phyloP scores from a whole-genome alignment of 441 rosid species.

The Pelargonium cotyledonis region DNA sequence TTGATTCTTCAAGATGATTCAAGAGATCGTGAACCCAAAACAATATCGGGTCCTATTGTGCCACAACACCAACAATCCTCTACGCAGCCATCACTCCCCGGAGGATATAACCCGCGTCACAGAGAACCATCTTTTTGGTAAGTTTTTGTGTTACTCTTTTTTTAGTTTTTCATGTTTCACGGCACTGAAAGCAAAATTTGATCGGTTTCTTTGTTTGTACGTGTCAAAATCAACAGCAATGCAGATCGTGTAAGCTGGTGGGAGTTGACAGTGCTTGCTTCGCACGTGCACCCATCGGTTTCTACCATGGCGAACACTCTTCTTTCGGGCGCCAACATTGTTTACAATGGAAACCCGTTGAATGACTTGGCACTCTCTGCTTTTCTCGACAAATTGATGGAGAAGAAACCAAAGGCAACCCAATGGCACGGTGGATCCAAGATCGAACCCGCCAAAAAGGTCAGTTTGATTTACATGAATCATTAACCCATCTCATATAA shows the following conservation, averaged over 20 bases:
- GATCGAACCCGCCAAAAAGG: slow-evolving; percentile 95
- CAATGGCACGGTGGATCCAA: slow-evolving; percentile 97
- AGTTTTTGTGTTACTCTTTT: slow-evolving; percentile 12
- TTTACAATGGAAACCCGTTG: slow-evolving; percentile 85
- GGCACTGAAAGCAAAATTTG: background rate
- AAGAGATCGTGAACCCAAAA: slow-evolving; percentile 26
- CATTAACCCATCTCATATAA: too few species aligned
- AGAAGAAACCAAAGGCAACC: slow-evolving; percentile 80
- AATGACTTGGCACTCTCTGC: slow-evolving; percentile 69
- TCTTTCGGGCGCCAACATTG: slow-evolving; percentile 77
- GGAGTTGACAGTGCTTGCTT: slow-evolving; percentile 84
- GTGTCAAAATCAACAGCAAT: slow-evolving; percentile 43
- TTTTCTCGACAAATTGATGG: slow-evolving; percentile 96
- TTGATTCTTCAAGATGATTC: slow-evolving; percentile 35
- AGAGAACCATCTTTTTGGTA: slow-evolving; percentile 95
- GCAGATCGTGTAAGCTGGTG: slow-evolving; percentile 89
- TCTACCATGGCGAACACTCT: slow-evolving; percentile 96
- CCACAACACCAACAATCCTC: slow-evolving; percentile 29
- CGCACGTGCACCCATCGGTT: slow-evolving; percentile 91
- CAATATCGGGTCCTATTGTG: slow-evolving; percentile 23
- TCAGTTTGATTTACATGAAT: slow-evolving; percentile 16
- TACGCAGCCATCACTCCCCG: slow-evolving; percentile 46
- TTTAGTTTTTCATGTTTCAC: background rate
- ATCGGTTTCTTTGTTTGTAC: background rate
- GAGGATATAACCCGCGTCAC: slow-evolving; percentile 84